Conservation (phyloP, 345 rosid genomes). For the Brassica cretica region DNA sequence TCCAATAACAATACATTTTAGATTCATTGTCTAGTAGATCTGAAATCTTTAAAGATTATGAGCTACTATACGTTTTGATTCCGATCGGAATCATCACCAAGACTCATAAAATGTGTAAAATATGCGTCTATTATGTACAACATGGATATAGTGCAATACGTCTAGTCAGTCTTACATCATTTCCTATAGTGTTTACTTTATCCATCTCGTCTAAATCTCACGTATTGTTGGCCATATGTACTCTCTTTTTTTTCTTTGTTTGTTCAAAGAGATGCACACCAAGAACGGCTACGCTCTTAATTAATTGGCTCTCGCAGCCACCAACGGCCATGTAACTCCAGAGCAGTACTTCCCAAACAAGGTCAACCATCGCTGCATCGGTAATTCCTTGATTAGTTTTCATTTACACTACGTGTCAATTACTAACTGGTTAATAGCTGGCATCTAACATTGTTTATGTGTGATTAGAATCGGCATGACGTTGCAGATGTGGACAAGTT, state of each 20-base stretch:
- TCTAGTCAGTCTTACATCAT: background rate
- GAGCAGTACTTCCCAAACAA: background rate
- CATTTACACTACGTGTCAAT: background rate
- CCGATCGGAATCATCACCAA: background rate
- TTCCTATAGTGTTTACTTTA: background rate
- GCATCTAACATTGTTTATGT: constrained; percentile 9
- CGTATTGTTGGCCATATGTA: background rate
- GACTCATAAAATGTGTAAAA: background rate
- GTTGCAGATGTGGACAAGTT: constrained; percentile 31
- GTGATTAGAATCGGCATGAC: constrained; percentile 19
- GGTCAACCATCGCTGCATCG: constrained; percentile 27
- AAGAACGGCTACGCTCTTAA: background rate
- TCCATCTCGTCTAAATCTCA: constrained; percentile 10
- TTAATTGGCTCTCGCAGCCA: constrained; percentile 4
- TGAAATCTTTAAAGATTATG: background rate
- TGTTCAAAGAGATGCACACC: background rate
- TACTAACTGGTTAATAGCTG: constrained; percentile 24
- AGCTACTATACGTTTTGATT: background rate
- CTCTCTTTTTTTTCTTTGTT: background rate
- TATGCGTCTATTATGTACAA: background rate
- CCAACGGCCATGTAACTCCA: constrained; percentile 12
- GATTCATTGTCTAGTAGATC: background rate
- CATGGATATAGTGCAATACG: no score
- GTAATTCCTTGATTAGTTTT: constrained; percentile 16
- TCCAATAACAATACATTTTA: background rate